Base-by-base conservation (phyloP, 176 grass and related monocot species). In the Raddia distichophylla region DNA sequence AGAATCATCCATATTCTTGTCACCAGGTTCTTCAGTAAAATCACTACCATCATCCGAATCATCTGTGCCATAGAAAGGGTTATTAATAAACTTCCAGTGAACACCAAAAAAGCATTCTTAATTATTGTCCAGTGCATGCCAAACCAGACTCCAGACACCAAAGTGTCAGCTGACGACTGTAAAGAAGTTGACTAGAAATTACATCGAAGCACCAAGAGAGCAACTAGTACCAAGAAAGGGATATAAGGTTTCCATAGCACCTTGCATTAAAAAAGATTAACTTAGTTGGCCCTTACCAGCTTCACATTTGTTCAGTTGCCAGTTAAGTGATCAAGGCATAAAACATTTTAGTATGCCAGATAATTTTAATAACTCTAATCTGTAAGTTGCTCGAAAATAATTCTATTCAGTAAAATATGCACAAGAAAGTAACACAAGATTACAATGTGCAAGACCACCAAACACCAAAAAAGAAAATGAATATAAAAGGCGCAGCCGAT, bases 1-100 rank as follows among this genome's bases (percentile, higher is more conserved):
- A 85, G 64, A 63, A 78, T 87, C 82, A 53, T 67, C 85, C 65
- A 64, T 71, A 74, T 86, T 82, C 33, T 93, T 77, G 34, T 86
- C 49, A 76, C 78, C 78, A 82, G 48, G 58, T 86, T 91, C 84
- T 86, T 95, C 91, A 82, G 73, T 64, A 82, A 77, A 64, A 70
- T 87, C 90, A 70, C 53, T 69, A 2, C 80, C 92, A 52, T 90
- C 87, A 86, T 88, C 93, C 54, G 92, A 95, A 82, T 93, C 96
- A 80, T 99, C 96, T 99, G 91, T 27, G 42, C 16, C 17, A 33
- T 35, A 10, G 33, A 37, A 22, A 71, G 8, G 51, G 67, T 40
- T 52, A 18, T 44, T 34, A 85, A 83, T 78, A 20, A 82, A 59
- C 35, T 8, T 37, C 4, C 19, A 71, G 58, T 81, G 80, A 48